Evolutionary conservation across 148 eudicot genomes (phyloP), one percentile per base, ranked within the genome.

Genomic region (Selenicereus undatus): DNA sequence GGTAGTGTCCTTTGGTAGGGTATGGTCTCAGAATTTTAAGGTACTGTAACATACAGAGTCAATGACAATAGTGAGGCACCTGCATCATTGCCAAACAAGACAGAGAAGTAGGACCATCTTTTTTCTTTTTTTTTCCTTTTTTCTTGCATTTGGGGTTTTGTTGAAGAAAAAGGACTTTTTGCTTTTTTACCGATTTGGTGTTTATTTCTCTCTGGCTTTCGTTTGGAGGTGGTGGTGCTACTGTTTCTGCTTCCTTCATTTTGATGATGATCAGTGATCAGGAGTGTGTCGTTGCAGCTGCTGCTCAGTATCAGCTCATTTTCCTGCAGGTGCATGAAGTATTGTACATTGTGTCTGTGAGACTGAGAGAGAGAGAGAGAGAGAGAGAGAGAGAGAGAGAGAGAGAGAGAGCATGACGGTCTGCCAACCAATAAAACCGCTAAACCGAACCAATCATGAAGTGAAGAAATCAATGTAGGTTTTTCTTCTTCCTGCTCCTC

Each of bases 161-260:
- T 66, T 45, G 76, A 76, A 76, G 68, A 62, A 4, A 60, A 56
- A 64, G 39, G 14, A 8, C 13, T 65, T 54, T 58, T 71, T 75
- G 52, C n/a, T 66, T 81, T 66, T 35, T 65, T 30, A 42, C 83
- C 24, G 51, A 18, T 51, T 81, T 81, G 45, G 79, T 76, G 84
- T 54, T 70, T 70, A 26, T 58, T 58, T 39, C 8, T 62, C n/a
- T 62, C 26, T 62, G 68, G 68, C 1, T 21, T 58, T 13, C 21
- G 51, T 3, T 48, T 8, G 7, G 51, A 2, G 51, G 52, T 8
- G 52, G 14, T 48, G 22, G 62, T 56, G 62, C 62, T 20, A 18
- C 62, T 48, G 52, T 12, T 48, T 5, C 36, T 58, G 56, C 14
- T 70, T 5, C 56, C 27, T 29, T 36, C 27, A 8, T 60, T 20